phyloP scores from a whole-genome alignment of 2,329 filamentous ascomycete species.

The Claviceps sp. region DNA sequence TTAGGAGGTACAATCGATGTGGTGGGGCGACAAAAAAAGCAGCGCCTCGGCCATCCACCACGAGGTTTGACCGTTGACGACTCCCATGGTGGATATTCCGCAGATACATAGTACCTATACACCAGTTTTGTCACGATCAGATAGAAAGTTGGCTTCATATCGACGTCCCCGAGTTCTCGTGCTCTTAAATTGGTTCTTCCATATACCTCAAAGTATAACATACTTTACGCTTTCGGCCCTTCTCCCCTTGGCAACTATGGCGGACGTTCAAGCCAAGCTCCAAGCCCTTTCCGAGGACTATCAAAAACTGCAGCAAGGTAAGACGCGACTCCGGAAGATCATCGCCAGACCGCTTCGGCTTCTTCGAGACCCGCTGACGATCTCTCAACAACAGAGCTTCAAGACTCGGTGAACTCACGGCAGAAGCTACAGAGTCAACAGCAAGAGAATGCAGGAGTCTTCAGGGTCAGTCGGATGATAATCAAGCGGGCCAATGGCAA shows the following conservation, averaged over 20 bases:
- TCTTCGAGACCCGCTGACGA: constrained; percentile 1
- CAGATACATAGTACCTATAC: neutral
- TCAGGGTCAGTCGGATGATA: constrained; percentile 42
- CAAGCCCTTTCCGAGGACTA: constrained; percentile 80
- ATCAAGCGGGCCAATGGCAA: neutral
- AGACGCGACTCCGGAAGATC: constrained; percentile 7
- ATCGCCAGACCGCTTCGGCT: neutral
- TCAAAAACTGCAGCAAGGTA: constrained; percentile 74
- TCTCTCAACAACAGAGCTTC: constrained; percentile 49
- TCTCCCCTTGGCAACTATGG: constrained; percentile 32
- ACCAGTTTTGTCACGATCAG: neutral
- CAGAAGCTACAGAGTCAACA: constrained; percentile 91
- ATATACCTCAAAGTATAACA: neutral
- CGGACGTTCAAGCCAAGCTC: constrained; percentile 61
- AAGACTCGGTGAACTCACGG: constrained; percentile 59
- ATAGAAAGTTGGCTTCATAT: neutral
- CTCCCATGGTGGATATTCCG: neutral
- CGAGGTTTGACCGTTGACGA: neutral
- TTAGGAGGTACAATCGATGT: neutral
- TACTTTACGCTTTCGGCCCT: neutral
- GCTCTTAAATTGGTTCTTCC: neutral
- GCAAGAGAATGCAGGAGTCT: constrained; percentile 81
- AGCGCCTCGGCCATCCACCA: neutral
- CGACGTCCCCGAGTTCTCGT: neutral
- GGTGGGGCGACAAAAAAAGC: neutral